These are phyloP conservation scores for Kwoniella bestiolae DNA, from an alignment of 768 basidiomycete species.

Conservation along the genomic window DNA sequence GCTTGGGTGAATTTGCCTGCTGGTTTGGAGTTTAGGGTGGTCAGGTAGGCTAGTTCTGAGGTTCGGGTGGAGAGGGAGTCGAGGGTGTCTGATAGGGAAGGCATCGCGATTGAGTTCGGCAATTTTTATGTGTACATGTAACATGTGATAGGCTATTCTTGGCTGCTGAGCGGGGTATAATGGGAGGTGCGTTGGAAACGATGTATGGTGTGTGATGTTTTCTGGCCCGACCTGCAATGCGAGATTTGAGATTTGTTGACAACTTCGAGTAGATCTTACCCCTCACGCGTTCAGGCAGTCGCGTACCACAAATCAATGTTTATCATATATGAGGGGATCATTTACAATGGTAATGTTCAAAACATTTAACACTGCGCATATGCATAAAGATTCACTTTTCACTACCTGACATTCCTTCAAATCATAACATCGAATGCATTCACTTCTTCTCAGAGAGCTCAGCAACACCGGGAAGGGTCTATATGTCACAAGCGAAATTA, in stretches of 20 bases:
- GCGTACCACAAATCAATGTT: constrained; percentile 14
- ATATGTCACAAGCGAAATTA: not conserved
- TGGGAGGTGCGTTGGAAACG: no score
- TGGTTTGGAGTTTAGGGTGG: constrained; percentile 31
- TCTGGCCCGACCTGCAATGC: not conserved
- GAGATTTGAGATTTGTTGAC: constrained; percentile 12
- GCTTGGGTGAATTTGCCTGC: constrained; percentile 44
- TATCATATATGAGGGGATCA: constrained; percentile 4
- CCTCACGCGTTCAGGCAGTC: not conserved
- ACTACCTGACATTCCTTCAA: not conserved
- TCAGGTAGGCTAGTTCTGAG: constrained; percentile 33
- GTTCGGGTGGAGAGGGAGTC: constrained; percentile 31
- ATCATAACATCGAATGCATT: constrained; percentile 7
- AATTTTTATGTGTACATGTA: no score
- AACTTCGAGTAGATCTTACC: not conserved
- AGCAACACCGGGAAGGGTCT: constrained; percentile 89
- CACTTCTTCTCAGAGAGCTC: constrained; percentile 79
- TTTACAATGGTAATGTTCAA: not conserved
- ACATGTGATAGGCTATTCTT: no score
- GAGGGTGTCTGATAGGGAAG: constrained; percentile 42
- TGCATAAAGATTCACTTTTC: constrained; percentile 1
- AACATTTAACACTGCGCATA: not conserved
- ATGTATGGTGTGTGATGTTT: no score
- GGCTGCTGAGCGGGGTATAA: no score
- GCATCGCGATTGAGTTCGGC: constrained; percentile 29